A percentile compares a stretch with the other conserved stretches of the same genome.
phyloP scores from a whole-genome alignment of 2,329 filamentous ascomycete species.

The Stylonectria norvegica region DNA sequence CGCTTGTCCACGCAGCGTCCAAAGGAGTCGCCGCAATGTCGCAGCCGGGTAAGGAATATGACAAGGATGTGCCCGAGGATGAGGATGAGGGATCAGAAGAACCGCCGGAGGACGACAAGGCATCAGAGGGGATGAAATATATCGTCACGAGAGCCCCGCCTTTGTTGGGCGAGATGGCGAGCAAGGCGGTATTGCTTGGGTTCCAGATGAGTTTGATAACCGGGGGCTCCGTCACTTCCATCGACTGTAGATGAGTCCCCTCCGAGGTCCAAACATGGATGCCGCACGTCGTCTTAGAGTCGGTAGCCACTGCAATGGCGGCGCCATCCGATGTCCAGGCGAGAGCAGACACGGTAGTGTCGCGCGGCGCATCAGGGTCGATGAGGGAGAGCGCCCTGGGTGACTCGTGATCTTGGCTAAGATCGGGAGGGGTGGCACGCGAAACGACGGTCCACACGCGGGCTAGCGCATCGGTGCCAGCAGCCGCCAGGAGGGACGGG shows the following conservation, averaged over 20 bases:
- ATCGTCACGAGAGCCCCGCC: slow-evolving; percentile 54
- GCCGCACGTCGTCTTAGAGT: slow-evolving; percentile 48
- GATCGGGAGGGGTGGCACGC: slow-evolving; percentile 46
- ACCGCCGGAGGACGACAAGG: too few species aligned
- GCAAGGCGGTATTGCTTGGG: slow-evolving; percentile 49
- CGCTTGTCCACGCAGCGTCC: slow-evolving; percentile 59
- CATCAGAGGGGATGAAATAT: slow-evolving; percentile 44
- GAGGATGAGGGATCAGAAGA: too few species aligned
- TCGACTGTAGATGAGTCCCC: slow-evolving; percentile 49
- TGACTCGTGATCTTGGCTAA: slow-evolving; percentile 40
- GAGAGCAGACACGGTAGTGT: slow-evolving; percentile 55
- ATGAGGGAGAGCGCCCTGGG: slow-evolving; percentile 41
- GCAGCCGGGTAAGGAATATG: slow-evolving; percentile 48
- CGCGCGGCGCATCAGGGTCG: slow-evolving; percentile 50
- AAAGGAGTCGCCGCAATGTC: slow-evolving; percentile 50
- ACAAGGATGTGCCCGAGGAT: slow-evolving; percentile 45
- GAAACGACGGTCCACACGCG: slow-evolving; percentile 64
- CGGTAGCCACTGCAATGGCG: slow-evolving; percentile 56
- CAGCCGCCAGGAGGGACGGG: slow-evolving; percentile 63
- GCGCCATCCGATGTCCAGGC: slow-evolving; percentile 58
- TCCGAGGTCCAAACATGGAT: slow-evolving; percentile 56
- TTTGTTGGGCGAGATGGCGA: slow-evolving; percentile 56
- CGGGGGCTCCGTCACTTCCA: slow-evolving; percentile 58
- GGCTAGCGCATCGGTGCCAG: slow-evolving; percentile 67
- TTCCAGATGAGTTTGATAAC: slow-evolving; percentile 62